Evolutionary conservation across 2,329 filamentous ascomycete species (phyloP), one percentile per base, ranked within the genome.

Genomic region (Anthostomella pinea): DNA sequence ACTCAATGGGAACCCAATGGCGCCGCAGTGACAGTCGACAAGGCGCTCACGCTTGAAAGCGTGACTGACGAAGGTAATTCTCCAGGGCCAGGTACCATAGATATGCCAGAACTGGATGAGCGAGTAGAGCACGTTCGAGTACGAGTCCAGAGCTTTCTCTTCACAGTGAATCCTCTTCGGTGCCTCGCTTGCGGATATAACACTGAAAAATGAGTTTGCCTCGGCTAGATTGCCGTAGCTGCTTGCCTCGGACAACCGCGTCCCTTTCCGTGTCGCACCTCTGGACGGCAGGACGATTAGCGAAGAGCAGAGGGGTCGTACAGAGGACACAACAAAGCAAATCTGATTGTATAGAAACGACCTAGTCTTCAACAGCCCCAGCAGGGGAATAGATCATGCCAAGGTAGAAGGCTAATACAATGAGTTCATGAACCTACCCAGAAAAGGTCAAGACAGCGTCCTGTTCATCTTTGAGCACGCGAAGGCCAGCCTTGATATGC

Each of bases 91-190:
- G 8, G 21, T 21, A 23, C 56, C 43, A 43, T 65, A 64, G 41
- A 74, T 77, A 3, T 70, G 67, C 45, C 83, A 69, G 53, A 77
- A 79, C 22, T 64, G 56, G 11, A 69, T 51, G 3, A 95, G 67
- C 9, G 83, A 84, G 58, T 90, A 89, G 11, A 95, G 64, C 5
- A 95, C 65, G 57, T 95, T 95, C 57, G 89, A 83, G 55, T 87
- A 91, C 2, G 85, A 91, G 61, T 96, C 90, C 1, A 91, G 79
- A 0, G 90, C 87, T 36, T 76, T 72, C 7, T 81, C 74, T 56
- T 95, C 89, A 2, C 78, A 54, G 0, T 77, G 56, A 13, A 87
- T 66, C 16, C 68, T 67, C 14, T 39, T 11, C 2, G 15, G n/a
- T 1, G 36, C 26, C 2, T 43, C 28, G 3, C 30, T 29, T 10